Percentiles rank a stretch among this genome's conserved stretches.
These are phyloP conservation scores for Mycena rebaudengoi DNA, from an alignment of 768 basidiomycete species.

Conservation along the genomic window DNA sequence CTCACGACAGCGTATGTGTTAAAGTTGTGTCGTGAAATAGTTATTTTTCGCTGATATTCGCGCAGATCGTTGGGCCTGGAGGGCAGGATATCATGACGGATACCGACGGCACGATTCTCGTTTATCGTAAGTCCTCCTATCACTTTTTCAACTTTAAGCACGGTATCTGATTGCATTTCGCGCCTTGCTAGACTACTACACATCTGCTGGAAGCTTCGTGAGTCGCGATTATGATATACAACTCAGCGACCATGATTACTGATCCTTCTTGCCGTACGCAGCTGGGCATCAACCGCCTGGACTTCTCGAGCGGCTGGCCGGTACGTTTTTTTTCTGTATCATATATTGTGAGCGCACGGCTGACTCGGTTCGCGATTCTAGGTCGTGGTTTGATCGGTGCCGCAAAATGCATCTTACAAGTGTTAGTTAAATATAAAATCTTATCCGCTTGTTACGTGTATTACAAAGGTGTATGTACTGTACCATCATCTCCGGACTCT, in stretches of 20 bases:
- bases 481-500: too few relatives aligned
- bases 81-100: constrained; percentile 61
- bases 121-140: constrained; percentile 43
- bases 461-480: too few relatives aligned
- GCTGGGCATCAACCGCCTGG: constrained; percentile 57
- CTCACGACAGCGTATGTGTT: too few relatives aligned
- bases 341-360: too few relatives aligned
- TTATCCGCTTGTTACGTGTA: too few relatives aligned
- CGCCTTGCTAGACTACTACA: constrained; percentile 50
- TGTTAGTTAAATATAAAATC: too few relatives aligned
- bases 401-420: too few relatives aligned
- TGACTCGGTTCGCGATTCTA: too few relatives aligned
- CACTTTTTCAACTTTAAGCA: background rate
- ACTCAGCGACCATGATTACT: background rate
- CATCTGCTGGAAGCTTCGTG: constrained; percentile 52
- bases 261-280: too few relatives aligned
- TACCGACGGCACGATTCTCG: constrained; percentile 52
- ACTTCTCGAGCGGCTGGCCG: constrained; percentile 61
- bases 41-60: too few relatives aligned
- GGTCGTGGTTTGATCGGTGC: too few relatives aligned
- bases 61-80: constrained; percentile 61
- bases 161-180: background rate
- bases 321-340: constrained; percentile 32
- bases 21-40: too few relatives aligned
- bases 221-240: constrained; percentile 25